A percentile compares a stretch with the other conserved stretches of the same genome.
These are phyloP conservation scores for Stagonosporopsis vannaccii DNA, from an alignment of 2,329 filamentous ascomycete species.

Conservation along the genomic window DNA sequence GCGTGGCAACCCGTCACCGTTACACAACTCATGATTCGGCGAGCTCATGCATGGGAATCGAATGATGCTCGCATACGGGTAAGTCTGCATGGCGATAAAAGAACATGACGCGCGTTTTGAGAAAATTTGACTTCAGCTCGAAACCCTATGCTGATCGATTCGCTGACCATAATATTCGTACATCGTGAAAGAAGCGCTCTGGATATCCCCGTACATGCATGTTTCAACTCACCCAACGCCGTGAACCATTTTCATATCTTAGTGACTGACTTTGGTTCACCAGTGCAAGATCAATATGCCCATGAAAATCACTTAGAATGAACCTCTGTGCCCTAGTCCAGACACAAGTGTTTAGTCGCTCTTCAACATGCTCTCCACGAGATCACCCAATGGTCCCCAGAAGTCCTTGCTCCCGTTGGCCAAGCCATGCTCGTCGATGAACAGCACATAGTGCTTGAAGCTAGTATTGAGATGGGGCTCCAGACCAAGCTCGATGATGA, in stretches of 20 bases:
- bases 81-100: background rate
- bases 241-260: slow-evolving; percentile 6
- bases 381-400: slow-evolving; percentile 92
- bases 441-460: slow-evolving; percentile 99
- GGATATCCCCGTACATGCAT: slow-evolving; percentile 18
- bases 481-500: slow-evolving; percentile 91
- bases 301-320: background rate
- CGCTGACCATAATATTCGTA: slow-evolving; percentile 12
- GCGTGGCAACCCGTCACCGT: slow-evolving; percentile 7
- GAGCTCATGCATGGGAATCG: slow-evolving; percentile 9
- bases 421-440: slow-evolving; percentile 94
- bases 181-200: slow-evolving; percentile 12
- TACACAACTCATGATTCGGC: slow-evolving; percentile 9
- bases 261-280: background rate
- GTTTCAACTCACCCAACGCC: slow-evolving; percentile 12
- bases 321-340: background rate
- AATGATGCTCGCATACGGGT: background rate
- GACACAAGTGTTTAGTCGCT: slow-evolving; percentile 68
- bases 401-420: slow-evolving; percentile 90
- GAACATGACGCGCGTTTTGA: background rate
- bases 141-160: slow-evolving; percentile 1
- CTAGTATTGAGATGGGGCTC: slow-evolving; percentile 98
- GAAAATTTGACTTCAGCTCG: background rate
- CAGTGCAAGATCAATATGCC: background rate
- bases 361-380: slow-evolving; percentile 97